These are phyloP conservation scores for Diplodia scrobiculata DNA, from an alignment of 2,329 filamentous ascomycete genomes.

Conservation along the genomic window DNA sequence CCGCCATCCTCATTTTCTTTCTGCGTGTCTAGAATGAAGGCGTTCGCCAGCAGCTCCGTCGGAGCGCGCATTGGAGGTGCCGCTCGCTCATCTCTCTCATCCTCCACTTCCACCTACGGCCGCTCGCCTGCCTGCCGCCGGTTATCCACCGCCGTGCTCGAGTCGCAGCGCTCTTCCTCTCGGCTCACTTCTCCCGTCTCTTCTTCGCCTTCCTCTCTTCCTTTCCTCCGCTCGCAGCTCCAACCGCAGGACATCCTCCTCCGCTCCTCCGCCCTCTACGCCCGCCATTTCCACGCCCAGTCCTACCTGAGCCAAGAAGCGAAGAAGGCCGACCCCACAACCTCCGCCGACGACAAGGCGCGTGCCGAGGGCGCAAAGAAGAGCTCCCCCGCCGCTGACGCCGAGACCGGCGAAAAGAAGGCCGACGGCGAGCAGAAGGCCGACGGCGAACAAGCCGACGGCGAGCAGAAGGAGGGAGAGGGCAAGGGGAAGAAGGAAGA, in stretches of 20 bases:
- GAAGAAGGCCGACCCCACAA: slow-evolving; percentile 34
- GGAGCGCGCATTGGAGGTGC: slow-evolving; percentile 47
- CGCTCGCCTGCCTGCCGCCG: slow-evolving; percentile 53
- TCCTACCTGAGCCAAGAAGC: slow-evolving; percentile 41
- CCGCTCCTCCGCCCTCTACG: slow-evolving; percentile 47
- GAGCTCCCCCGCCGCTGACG: slow-evolving; percentile 43
- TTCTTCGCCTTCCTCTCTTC: slow-evolving; percentile 36
- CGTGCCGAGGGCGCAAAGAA: slow-evolving; percentile 38
- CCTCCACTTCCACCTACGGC: slow-evolving; percentile 47
- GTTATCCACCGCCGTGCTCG: slow-evolving; percentile 44
- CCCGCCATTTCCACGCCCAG: slow-evolving; percentile 50
- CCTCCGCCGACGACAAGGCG: slow-evolving; percentile 35
- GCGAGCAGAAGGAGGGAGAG: slow-evolving; percentile 50
- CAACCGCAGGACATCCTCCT: slow-evolving; percentile 46
- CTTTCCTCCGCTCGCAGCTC: slow-evolving; percentile 50
- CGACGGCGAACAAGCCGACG: slow-evolving; percentile 51
- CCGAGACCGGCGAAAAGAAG: slow-evolving; percentile 39
- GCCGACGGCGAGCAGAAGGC: slow-evolving; percentile 47
- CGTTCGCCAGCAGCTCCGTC: slow-evolving; percentile 45
- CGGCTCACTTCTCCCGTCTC: slow-evolving; percentile 32
- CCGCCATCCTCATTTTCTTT: background rate
- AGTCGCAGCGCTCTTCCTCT: slow-evolving; percentile 36
- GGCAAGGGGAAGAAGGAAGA: slow-evolving; percentile 60
- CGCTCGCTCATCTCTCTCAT: slow-evolving; percentile 40
- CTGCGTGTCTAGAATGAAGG: slow-evolving; percentile 49